Conservation (phyloP, 2,329 filamentous ascomycete species). For the Pseudocercospora pini-densiflorae region DNA sequence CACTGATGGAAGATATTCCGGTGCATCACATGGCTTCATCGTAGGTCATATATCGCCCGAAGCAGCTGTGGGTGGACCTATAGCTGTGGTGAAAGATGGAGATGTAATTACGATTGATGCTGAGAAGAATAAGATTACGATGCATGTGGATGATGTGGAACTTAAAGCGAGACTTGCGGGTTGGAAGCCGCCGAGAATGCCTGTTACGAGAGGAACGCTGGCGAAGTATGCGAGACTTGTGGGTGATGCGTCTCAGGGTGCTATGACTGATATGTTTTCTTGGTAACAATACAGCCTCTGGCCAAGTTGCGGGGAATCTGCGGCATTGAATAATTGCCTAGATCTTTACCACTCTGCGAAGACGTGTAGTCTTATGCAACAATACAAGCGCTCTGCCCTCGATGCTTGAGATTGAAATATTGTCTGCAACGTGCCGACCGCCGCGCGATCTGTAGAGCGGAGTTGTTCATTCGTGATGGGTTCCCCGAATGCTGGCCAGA, state of each 20-base stretch:
- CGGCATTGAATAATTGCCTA: too few relatives aligned
- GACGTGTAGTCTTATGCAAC: too few relatives aligned
- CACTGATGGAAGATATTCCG: constrained; percentile 88
- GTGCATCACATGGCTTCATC: constrained; percentile 89
- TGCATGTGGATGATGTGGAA: constrained; percentile 74
- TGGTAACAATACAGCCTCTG: neutral
- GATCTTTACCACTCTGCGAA: too few relatives aligned
- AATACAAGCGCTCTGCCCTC: too few relatives aligned
- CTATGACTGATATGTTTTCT: constrained; percentile 77
- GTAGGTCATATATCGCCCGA: constrained; percentile 93
- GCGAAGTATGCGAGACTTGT: constrained; percentile 90
- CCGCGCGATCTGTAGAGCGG: too few relatives aligned
- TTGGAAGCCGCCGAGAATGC: constrained; percentile 73
- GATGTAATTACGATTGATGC: constrained; percentile 88
- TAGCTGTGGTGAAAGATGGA: constrained; percentile 79
- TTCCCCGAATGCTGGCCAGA: too few relatives aligned
- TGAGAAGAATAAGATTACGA: constrained; percentile 71
- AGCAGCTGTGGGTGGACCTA: constrained; percentile 84
- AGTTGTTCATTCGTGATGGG: too few relatives aligned
- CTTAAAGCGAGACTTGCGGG: constrained; percentile 64
- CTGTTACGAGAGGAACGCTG: constrained; percentile 79
- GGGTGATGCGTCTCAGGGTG: constrained; percentile 88
- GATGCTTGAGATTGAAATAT: too few relatives aligned
- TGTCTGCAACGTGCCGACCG: too few relatives aligned
- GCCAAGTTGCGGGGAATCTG: too few relatives aligned